phyloP scores from a whole-genome alignment of 495 filamentous ascomycete genomes.

The Aspergillus haitiensis region DNA sequence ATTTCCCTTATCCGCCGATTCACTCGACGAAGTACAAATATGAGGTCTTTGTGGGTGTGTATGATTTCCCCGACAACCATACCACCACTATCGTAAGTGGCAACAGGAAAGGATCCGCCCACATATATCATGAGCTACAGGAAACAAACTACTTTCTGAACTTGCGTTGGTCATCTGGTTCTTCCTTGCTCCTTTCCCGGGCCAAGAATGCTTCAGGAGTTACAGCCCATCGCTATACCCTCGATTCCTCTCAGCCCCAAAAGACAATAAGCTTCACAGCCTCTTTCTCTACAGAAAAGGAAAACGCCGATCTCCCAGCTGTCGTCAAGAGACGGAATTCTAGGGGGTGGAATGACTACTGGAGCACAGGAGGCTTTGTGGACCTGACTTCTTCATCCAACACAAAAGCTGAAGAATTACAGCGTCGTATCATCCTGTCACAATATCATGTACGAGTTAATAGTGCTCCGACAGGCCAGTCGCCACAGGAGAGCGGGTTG shows the following conservation, averaged over 20 bases:
- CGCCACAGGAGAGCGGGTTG: constrained; percentile 24
- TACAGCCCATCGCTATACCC: constrained; percentile 11
- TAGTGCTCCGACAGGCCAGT: constrained; percentile 21
- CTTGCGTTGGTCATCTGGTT: constrained; percentile 13
- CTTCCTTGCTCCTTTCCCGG: constrained; percentile 9
- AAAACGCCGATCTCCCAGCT: constrained; percentile 1
- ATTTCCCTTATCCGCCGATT: constrained; percentile 23
- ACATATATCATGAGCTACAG: constrained; percentile 19
- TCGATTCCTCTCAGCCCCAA: not conserved
- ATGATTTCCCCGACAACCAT: constrained; percentile 19
- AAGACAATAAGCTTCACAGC: constrained; percentile 15
- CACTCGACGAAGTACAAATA: constrained; percentile 22
- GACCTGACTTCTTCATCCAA: constrained; percentile 19
- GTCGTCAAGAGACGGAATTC: not conserved
- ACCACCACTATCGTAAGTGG: constrained; percentile 6
- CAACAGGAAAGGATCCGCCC: not conserved
- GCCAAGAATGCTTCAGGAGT: constrained; percentile 1
- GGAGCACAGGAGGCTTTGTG: constrained; percentile 19
- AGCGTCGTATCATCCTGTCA: constrained; percentile 23
- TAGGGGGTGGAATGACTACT: constrained; percentile 18
- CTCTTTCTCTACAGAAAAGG: constrained; percentile 10
- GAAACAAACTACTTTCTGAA: constrained; percentile 21
- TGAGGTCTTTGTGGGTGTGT: constrained; percentile 21
- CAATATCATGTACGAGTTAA: constrained; percentile 24
- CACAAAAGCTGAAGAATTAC: constrained; percentile 18